Evolutionary conservation across 139 green algal genomes (phyloP).

Genomic region (Chlorokybus atmophyticus): DNA sequence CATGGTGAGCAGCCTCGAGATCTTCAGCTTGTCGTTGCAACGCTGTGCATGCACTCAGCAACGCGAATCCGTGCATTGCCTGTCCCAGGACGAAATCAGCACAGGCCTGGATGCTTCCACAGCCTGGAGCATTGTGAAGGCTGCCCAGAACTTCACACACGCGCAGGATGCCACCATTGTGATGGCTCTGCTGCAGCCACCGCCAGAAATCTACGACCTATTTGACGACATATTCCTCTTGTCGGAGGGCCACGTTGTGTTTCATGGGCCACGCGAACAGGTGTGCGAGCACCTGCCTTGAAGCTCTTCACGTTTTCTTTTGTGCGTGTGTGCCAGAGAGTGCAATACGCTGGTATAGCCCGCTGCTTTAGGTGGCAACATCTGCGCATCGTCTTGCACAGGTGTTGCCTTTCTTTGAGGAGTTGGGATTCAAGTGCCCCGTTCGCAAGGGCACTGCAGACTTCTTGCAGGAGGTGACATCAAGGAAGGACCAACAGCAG

Average conservation of each 20-base stretch:
- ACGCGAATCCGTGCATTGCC: too few species aligned
- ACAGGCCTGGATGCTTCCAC: conserved; percentile 58
- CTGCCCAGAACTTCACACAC: too few species aligned
- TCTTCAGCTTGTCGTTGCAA: too few species aligned
- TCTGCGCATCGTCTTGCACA: too few species aligned
- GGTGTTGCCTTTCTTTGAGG: conserved; percentile 43
- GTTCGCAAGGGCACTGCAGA: conserved; percentile 38
- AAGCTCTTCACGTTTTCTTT: too few species aligned
- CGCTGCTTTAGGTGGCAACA: too few species aligned
- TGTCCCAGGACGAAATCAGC: too few species aligned
- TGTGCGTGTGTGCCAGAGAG: too few species aligned
- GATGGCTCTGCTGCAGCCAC: conserved; percentile 69
- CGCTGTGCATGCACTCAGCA: too few species aligned
- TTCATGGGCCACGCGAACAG: conserved; percentile 10
- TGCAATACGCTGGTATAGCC: too few species aligned
- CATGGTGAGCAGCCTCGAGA: too few species aligned
- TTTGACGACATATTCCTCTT: conserved; percentile 58
- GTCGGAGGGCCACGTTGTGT: conserved; percentile 19
- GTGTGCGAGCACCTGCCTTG: too few species aligned
- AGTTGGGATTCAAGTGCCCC: conserved; percentile 37
- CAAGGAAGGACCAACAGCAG: conserved; percentile 32
- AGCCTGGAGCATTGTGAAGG: conserved; percentile 47
- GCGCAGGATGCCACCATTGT: conserved; percentile 15
- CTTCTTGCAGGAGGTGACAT: conserved; percentile 59
- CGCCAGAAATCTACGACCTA: conserved; percentile 50